Evolutionary conservation across 2,329 filamentous ascomycete genomes (phyloP), one percentile per base, ranked within the genome.

Genomic region (Trichoderma sp.): DNA sequence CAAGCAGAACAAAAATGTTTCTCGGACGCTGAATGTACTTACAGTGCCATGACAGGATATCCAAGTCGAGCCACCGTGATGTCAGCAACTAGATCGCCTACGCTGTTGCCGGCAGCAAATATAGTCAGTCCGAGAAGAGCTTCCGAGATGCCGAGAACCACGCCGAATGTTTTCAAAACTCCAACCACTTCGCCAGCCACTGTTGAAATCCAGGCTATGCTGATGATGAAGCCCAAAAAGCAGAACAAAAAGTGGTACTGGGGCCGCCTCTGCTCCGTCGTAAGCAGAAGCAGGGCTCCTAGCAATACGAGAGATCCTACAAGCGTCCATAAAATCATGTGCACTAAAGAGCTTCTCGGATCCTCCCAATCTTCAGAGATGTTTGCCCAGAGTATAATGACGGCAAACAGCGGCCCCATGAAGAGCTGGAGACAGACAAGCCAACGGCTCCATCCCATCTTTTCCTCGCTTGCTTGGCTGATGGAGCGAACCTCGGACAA

Each of bases 131-230:
- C 96, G 13, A 99, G 86, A 71, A 99, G 93, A 4, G 96, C 96
- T 79, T 99, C 96, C 18, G 91, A 96, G 77, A 99, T 99, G 75
- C 92, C 90, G 68, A 97, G 83, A 61, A 99, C 93, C 34, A 98
- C 92, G 10, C 96, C 96, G 59, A 98, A 84, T 0, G 96, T 91
- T 81, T 99, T 98, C 72, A 99, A 86, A 6, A 97, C 91, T 37
- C 93, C 94, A 5, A 99, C 96, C 5, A 99, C 96, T 82, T 99
- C 95, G 43, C 93, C 93, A 2, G 96, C 95, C 74, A 99, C 94
- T 1, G 93, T 96, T 49, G 93, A 96, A 74, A 98, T 97, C 96
- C 96, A 99, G 28, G 93, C 91, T 68, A 98, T 96, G 71, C 91
- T 90, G 69, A 98, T 96, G 10, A 91, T 83, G 76, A 99, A 99